These are phyloP conservation scores for Fusarium acutatum DNA, from an alignment of 2,329 filamentous ascomycete genomes.

Conservation along the genomic window DNA sequence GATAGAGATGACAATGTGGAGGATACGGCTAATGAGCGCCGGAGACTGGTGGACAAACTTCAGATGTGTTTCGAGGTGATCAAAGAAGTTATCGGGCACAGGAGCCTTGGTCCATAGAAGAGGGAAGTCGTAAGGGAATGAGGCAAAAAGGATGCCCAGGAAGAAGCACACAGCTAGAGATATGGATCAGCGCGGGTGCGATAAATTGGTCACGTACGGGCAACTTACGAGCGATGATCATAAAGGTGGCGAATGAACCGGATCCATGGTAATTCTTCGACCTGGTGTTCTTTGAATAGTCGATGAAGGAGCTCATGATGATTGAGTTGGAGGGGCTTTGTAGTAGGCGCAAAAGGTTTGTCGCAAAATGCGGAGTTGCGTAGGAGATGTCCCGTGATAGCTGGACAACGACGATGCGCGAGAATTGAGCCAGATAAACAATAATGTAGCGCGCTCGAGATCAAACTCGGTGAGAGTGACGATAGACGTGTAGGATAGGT, in stretches of 20 bases:
- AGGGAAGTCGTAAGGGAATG: constrained; percentile 94
- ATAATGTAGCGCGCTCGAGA: constrained; percentile 11
- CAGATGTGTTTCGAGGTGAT: constrained; percentile 88
- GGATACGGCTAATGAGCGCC: constrained; percentile 88
- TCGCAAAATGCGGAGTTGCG: constrained; percentile 13
- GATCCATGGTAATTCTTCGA: constrained; percentile 67
- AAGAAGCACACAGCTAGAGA: constrained; percentile 88
- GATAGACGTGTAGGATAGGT: not conserved
- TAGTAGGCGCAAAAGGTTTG: constrained; percentile 10
- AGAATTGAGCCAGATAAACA: not conserved
- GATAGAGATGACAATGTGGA: constrained; percentile 90
- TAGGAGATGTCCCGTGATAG: not conserved
- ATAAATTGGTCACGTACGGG: constrained; percentile 7
- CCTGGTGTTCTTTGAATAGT: constrained; percentile 65
- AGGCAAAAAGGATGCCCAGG: constrained; percentile 95
- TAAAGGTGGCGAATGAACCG: constrained; percentile 89
- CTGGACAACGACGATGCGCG: not conserved
- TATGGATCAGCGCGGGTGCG: not conserved
- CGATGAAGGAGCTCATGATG: constrained; percentile 53
- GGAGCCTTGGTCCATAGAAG: constrained; percentile 80
- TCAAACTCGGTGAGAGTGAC: constrained; percentile 5
- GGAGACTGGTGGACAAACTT: constrained; percentile 91
- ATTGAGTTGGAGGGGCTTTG: constrained; percentile 16
- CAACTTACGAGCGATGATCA: constrained; percentile 91
- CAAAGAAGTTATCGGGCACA: constrained; percentile 74